phyloP scores from a whole-genome alignment of 83 land plant genomes.

The Diphasiastrum complanatum region DNA sequence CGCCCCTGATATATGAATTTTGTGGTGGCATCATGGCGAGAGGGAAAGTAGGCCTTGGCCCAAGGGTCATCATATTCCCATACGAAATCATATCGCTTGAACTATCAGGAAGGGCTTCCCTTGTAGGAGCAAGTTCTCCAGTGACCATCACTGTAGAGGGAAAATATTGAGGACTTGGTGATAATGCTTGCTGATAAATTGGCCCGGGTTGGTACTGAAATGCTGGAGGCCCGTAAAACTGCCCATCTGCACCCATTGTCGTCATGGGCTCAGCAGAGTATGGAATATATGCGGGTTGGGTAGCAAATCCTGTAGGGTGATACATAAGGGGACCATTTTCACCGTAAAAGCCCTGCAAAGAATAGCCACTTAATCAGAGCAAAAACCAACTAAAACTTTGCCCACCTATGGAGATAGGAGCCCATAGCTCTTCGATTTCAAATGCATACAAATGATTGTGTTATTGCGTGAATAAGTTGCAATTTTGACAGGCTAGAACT shows the following conservation, averaged over 20 bases:
- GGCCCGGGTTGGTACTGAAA: slow-evolving; percentile 32
- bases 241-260: slow-evolving; percentile 36
- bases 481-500: too few species aligned
- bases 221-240: slow-evolving; percentile 38
- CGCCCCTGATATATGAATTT: slow-evolving; percentile 28
- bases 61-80: slow-evolving; percentile 13
- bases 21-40: slow-evolving; percentile 20
- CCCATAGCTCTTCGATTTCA: too few species aligned
- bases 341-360: slow-evolving; percentile 34
- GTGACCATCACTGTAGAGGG: slow-evolving; percentile 18
- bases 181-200: slow-evolving; percentile 32
- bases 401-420: too few species aligned
- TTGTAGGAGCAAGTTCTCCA: slow-evolving; percentile 16
- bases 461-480: too few species aligned
- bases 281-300: slow-evolving; percentile 31
- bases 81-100: slow-evolving; percentile 7
- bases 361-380: too few species aligned
- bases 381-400: background rate
- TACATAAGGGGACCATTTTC: slow-evolving; percentile 24
- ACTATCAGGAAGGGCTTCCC: slow-evolving; percentile 26
- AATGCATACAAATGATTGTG: too few species aligned
- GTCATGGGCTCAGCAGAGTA: slow-evolving; percentile 31
- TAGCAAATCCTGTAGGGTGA: slow-evolving; percentile 24
- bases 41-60: slow-evolving; percentile 29
- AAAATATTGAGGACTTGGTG: slow-evolving; percentile 26